Conservation (phyloP, 1,139 yeast species). For the Hyphopichia pseudoburtonii region DNA sequence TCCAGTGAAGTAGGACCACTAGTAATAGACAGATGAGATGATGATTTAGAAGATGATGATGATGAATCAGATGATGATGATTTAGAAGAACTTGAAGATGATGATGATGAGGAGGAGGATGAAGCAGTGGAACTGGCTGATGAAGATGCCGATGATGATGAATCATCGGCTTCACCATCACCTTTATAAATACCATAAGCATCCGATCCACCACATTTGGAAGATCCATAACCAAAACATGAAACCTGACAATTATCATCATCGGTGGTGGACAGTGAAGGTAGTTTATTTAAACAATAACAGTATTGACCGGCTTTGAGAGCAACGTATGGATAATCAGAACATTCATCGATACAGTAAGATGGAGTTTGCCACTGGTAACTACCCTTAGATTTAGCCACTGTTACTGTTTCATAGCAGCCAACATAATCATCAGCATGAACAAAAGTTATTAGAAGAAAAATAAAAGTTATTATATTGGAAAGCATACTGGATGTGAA, state of each 20-base stretch:
- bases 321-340: conserved; percentile 57
- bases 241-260: conserved; percentile 36
- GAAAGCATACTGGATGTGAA: no score
- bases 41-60: conserved; percentile 5
- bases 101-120: conserved; percentile 7
- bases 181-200: conserved; percentile 44
- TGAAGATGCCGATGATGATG: conserved; percentile 6
- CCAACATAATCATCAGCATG: conserved; percentile 21
- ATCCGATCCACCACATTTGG: conserved; percentile 57
- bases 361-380: conserved; percentile 51
- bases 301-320: conserved; percentile 57
- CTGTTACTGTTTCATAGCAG: conserved; percentile 31
- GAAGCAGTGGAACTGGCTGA: conserved; percentile 6
- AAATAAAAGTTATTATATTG: no score
- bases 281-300: conserved; percentile 61
- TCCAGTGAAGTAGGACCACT: conserved; percentile 25
- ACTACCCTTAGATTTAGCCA: conserved; percentile 33
- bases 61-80: conserved; percentile 8
- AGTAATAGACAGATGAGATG: conserved; percentile 6
- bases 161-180: conserved; percentile 20
- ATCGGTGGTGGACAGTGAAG: conserved; percentile 27
- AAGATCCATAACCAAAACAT: conserved; percentile 54
- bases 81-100: conserved; percentile 8
- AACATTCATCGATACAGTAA: conserved; percentile 49
- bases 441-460: no score